Base-by-base conservation (phyloP, 805 yeast species). In the Candida loeiensis region DNA sequence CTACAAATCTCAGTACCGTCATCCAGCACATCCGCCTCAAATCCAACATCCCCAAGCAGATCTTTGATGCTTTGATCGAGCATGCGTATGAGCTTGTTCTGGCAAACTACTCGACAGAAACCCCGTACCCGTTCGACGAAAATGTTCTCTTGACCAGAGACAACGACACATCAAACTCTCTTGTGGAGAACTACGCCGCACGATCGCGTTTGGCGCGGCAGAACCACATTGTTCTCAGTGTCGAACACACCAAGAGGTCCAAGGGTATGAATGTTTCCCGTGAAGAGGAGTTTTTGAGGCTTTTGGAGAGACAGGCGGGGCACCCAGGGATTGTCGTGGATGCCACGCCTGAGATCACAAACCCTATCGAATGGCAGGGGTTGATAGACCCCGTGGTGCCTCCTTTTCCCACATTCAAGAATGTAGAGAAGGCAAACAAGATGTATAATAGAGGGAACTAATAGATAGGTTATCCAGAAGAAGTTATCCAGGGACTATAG, bases 401-500 rank as follows among this genome's bases (percentile, higher is more conserved):
- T 1, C 47, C 56, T 2, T 51, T 79, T 16, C 91, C 90, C 2
- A 63, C 70, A 4, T 81, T 81, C 55, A 76, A 71, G 46, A 79
- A 80, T 51, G 78, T 81, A 6, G 90, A 84, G 47, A 79, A 77
- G 54, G 83, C 35, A 9, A 37, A 25, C 16, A 33, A n/a, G 12
- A 18, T 12, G 13, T 35, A 19, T 27, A 27, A 27, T 27, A 27
- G 31, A 9, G 28, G 5, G 14, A 9, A 25, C 11, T 25, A 9
- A 7, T 9, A 7, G 9, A 21, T 21, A 9, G 24, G 24, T 7
- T 9, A 21, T 7, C 6, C 24, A 21, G 24, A 7, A 21, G 24
- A 21, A 21, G 24, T 21, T 7, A 21, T 7, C 24, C 9, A 7
- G 6, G 6, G 6, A 21, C 5, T n/a, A 25, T 25, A 25, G 28